Evolutionary conservation across 2,329 filamentous ascomycete genomes (phyloP), one percentile per base, ranked within the genome.

Genomic region (Exophiala sp.): DNA sequence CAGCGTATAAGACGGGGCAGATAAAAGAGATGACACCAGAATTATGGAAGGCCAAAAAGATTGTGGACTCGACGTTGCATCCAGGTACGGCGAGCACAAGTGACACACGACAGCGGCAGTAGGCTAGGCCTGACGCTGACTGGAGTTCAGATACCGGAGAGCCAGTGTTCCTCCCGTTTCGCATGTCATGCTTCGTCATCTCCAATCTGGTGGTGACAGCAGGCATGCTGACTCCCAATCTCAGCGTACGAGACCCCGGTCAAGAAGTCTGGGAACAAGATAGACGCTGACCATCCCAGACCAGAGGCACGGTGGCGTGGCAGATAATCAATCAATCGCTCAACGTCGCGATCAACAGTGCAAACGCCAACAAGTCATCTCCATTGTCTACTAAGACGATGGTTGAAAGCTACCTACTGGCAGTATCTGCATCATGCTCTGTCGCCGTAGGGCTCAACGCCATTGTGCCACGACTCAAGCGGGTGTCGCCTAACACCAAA

Each of bases 321-420:
- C 93, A 98, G 72, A 81, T 96, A 51, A 81, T 86, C 60, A 98
- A 98, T 71, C 93, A 98, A 73, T 96, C 90, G 10, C 83, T 98
- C 62, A 98, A 98, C 68, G 93, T 98, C 22, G 91, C 88, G 60
- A 91, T 98, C 77, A 98, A 98, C 78, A 89, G 82, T 67, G 87
- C 91, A 65, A 98, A 98, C 68, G 88, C 60, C 57, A 98, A 98
- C 79, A 98, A 98, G 70, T 95, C 89, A 32, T 90, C 88, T 2
- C 88, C 91, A 1, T 79, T 97, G 56, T 86, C 86, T 16, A 85
- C 81, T 52, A 80, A 81, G 18, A 86, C 88, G 60, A 83, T 98
- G 56, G 79, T 84, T 55, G 83, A 95, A 70, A 96, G 89, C 44
- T 98, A 97, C 75, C 80, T 86, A 65, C 78, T 95, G 54, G 93